Conservation (phyloP, 768 basidiomycete genomes). For the Agrocybe praecox region DNA sequence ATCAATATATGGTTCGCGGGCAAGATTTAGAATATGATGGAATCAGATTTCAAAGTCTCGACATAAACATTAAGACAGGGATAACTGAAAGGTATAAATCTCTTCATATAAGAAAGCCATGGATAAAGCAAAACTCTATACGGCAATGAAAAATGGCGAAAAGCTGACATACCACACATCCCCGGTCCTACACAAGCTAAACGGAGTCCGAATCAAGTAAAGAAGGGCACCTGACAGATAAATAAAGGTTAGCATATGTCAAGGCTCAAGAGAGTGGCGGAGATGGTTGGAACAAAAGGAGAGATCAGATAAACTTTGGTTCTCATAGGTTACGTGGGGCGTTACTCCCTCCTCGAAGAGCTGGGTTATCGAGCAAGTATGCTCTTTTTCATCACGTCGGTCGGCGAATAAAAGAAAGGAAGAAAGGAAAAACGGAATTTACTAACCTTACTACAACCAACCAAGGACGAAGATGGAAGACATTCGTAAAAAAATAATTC, state of each 20-base stretch:
- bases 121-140: background rate
- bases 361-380: slow-evolving; percentile 85
- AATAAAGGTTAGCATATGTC: background rate
- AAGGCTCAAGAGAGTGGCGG: background rate
- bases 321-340: slow-evolving; percentile 77
- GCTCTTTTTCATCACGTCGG: slow-evolving; percentile 73
- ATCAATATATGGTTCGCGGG: background rate
- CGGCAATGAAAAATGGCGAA: background rate
- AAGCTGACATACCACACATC: background rate
- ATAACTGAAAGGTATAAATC: slow-evolving; percentile 60
- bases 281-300: background rate
- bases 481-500: background rate
- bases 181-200: slow-evolving; percentile 2
- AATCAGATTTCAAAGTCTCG: slow-evolving; percentile 50
- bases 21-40: background rate
- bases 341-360: slow-evolving; percentile 95
- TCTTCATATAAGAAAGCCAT: slow-evolving; percentile 34
- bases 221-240: background rate
- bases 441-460: background rate
- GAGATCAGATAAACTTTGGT: slow-evolving; percentile 45
- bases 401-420: background rate
- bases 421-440: background rate
- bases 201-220: background rate
- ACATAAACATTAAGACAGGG: slow-evolving; percentile 72
- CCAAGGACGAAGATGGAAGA: background rate